phyloP scores from a whole-genome alignment of 192 early-diverging fungal genomes.

The Gaertneriomyces semiglobifer region DNA sequence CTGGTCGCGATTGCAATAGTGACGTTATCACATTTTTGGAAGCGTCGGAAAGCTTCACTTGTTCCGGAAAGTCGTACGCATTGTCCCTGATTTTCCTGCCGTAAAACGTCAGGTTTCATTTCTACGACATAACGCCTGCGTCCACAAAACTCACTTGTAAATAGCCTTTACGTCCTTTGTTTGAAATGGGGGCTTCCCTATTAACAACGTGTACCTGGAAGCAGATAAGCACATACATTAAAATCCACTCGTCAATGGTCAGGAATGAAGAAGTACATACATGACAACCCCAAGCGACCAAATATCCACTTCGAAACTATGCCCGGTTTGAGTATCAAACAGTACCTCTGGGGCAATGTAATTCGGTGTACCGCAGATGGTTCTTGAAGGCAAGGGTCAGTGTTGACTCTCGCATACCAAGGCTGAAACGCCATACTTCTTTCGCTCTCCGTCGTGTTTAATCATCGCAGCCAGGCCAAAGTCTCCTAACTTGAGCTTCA shows the following conservation, averaged over 20 bases:
- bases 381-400: slow-evolving; percentile 46
- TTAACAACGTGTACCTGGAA: slow-evolving; percentile 76
- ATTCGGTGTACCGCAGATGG: slow-evolving; percentile 95
- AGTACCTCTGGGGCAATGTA: slow-evolving; percentile 97
- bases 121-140: neutral
- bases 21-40: slow-evolving; percentile 66
- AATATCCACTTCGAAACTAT: slow-evolving; percentile 91
- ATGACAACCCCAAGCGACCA: slow-evolving; percentile 91
- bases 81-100: slow-evolving; percentile 66
- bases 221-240: neutral
- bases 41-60: slow-evolving; percentile 53
- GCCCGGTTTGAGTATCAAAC: slow-evolving; percentile 71
- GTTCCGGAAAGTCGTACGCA: slow-evolving; percentile 68
- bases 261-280: slow-evolving; percentile 42
- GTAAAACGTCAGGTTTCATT: neutral
- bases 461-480: slow-evolving; percentile 91
- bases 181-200: slow-evolving; percentile 89
- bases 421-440: slow-evolving; percentile 61
- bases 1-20: slow-evolving; percentile 64
- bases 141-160: slow-evolving; percentile 59
- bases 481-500: slow-evolving; percentile 89
- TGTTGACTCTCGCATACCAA: neutral
- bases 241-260: neutral
- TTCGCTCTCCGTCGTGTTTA: slow-evolving; percentile 76
- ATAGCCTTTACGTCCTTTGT: slow-evolving; percentile 70